Percentiles rank a stretch among this genome's conserved stretches.
Conservation (phyloP, 1,139 yeast species). For the Taphrina communis region DNA sequence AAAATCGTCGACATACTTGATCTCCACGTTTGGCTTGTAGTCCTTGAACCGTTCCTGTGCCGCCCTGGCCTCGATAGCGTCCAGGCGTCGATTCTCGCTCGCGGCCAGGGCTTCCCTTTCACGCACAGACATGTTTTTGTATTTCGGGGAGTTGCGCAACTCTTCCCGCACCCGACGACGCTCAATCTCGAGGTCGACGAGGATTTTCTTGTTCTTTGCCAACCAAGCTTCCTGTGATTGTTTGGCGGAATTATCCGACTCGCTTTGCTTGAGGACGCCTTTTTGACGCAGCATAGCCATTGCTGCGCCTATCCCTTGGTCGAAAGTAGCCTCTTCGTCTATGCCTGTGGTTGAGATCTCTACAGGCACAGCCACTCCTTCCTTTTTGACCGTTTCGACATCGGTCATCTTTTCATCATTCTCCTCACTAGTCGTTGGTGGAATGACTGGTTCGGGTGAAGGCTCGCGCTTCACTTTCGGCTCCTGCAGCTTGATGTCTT, state of each 20-base stretch:
- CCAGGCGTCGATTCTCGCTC: conserved; percentile 53
- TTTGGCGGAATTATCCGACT: conserved; percentile 43
- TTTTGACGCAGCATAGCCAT: conserved; percentile 45
- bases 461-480: conserved; percentile 37
- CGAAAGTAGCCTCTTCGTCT: conserved; percentile 45
- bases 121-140: conserved; percentile 50
- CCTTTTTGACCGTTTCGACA: conserved; percentile 29
- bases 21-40: conserved; percentile 69
- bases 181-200: conserved; percentile 44
- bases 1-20: conserved; percentile 71
- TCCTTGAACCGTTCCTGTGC: conserved; percentile 53
- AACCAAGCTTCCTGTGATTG: conserved; percentile 45
- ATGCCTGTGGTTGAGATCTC: conserved; percentile 37
- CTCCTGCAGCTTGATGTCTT: conserved; percentile 45
- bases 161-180: conserved; percentile 45
- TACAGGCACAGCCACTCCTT: conserved; percentile 38
- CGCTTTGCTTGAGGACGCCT: conserved; percentile 44
- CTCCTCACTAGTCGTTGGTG: neutral
- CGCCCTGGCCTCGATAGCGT: conserved; percentile 49
- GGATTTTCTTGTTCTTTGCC: conserved; percentile 43
- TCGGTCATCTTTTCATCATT: conserved; percentile 39
- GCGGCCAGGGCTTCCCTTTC: conserved; percentile 54
- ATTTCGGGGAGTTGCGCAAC: conserved; percentile 48
- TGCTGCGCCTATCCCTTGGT: conserved; percentile 46
- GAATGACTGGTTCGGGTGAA: neutral